Evolutionary conservation across 2,329 filamentous ascomycete genomes (phyloP).

Genomic region (Diplodia intermedia): DNA sequence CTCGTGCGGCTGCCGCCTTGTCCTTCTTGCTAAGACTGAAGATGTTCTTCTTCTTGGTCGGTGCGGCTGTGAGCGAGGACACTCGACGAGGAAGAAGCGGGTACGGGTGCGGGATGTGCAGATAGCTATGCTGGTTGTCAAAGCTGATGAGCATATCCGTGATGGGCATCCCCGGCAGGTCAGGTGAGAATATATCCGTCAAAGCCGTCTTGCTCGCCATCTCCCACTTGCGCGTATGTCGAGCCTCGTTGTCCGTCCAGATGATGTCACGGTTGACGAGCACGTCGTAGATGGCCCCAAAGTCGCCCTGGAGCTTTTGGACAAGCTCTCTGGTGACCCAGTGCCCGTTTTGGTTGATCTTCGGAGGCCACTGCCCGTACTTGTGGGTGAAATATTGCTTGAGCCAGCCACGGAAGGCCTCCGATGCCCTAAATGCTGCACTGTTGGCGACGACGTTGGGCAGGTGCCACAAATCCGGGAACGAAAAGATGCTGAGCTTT

Average conservation of each 20-base stretch:
- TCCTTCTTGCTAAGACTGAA: conserved; percentile 46
- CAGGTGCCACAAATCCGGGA: conserved; percentile 64
- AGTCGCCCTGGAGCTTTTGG: conserved; percentile 67
- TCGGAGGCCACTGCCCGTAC: conserved; percentile 69
- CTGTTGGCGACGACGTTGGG: conserved; percentile 43
- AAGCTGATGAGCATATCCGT: conserved; percentile 71
- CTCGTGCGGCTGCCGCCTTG: conserved; percentile 45
- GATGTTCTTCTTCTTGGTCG: conserved; percentile 45
- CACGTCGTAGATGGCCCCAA: conserved; percentile 73
- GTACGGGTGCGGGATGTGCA: conserved; percentile 64
- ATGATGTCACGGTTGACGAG: conserved; percentile 70
- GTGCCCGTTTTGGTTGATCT: conserved; percentile 38
- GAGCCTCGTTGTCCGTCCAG: conserved; percentile 69
- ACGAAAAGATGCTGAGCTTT: conserved; percentile 66
- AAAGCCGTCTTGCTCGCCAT: conserved; percentile 53
- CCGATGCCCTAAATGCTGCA: conserved; percentile 62
- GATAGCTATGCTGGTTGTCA: conserved; percentile 66
- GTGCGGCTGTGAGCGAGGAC: conserved; percentile 36
- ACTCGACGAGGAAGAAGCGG: conserved; percentile 63
- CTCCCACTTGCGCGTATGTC: conserved; percentile 69
- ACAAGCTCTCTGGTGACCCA: conserved; percentile 69
- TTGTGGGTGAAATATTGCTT: conserved; percentile 62
- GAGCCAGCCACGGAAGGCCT: conserved; percentile 68
- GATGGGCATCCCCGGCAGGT: conserved; percentile 63
- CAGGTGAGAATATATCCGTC: conserved; percentile 49